These are phyloP conservation scores for Scheffersomyces segobiensis DNA, from an alignment of 1,139 yeast species.

Conservation along the genomic window DNA sequence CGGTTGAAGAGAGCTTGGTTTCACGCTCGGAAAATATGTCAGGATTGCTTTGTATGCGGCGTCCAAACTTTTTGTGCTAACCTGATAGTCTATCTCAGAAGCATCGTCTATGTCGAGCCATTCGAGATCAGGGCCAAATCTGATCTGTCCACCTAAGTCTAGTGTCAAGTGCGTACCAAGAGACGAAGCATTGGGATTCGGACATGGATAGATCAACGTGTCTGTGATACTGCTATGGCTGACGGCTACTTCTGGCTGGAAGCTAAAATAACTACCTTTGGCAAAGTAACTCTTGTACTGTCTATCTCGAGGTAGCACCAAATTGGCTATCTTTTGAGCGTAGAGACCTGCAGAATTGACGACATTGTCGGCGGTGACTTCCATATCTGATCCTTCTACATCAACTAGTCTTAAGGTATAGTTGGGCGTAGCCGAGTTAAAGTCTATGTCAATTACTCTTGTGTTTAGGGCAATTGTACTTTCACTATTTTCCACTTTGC, in stretches of 20 bases:
- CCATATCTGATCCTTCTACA: constrained; percentile 36
- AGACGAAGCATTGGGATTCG: constrained; percentile 68
- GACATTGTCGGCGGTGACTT: constrained; percentile 55
- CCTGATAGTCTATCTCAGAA: constrained; percentile 46
- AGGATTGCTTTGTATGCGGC: constrained; percentile 60
- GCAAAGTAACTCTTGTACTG: constrained; percentile 67
- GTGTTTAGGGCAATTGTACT: constrained; percentile 71
- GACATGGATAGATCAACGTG: constrained; percentile 74
- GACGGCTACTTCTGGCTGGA: constrained; percentile 44
- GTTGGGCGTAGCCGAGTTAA: constrained; percentile 15
- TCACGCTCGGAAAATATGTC: constrained; percentile 63
- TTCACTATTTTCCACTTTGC: constrained; percentile 52
- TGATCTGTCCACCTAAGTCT: constrained; percentile 76
- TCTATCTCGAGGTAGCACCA: constrained; percentile 64
- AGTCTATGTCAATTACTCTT: constrained; percentile 47
- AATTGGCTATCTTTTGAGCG: constrained; percentile 68
- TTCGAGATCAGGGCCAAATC: constrained; percentile 89
- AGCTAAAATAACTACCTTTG: constrained; percentile 79
- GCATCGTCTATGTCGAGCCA: constrained; percentile 56
- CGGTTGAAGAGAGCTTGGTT: constrained; percentile 54
- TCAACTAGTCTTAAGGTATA: constrained; percentile 36
- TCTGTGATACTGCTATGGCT: constrained; percentile 24
- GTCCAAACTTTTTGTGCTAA: constrained; percentile 47
- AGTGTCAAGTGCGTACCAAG: constrained; percentile 86
- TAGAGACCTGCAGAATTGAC: constrained; percentile 79